Base-by-base conservation (phyloP, 179 eudicot genomes). In the Beta lomatogona region DNA sequence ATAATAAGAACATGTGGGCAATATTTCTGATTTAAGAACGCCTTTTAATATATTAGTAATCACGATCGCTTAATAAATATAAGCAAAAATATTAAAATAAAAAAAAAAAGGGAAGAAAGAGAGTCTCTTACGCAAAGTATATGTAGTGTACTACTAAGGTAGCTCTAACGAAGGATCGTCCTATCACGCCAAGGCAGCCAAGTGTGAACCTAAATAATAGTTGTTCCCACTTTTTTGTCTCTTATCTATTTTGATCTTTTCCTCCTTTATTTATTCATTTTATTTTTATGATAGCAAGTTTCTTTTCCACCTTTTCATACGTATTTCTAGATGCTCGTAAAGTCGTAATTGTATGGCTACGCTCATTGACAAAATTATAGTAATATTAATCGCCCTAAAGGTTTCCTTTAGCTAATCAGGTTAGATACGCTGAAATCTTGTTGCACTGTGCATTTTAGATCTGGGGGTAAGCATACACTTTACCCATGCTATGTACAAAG, bases 111-210 rank as follows among this genome's bases (percentile, higher is more conserved):
- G 28, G 36, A 2, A 67, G 55, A 74, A 58, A 61, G 78, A 69
- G 67, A 71, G 77, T 76, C 63, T 55, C 74, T 71, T 57, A 80
- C 78, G 83, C 77, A 79, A 83, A 83, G 86, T 74, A 83, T 52
- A 68, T 53, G 1, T 48, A 22, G n/a, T 28, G 75, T 46, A 19
- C 75, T 53, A 73, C 11, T 63, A 63, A 28, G 67, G 63, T 25
- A 55, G 46, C 50, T 74, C 45, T 13, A 8, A 75, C 7, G 65
- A 75, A 57, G 45, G 28, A 58, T 58, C 65, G 6, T 55, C 41
- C 41, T 14, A 57, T 58, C 52, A 75, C 15, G 64, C 64, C 77
- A 74, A 74, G 11, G 13, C 41, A 54, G 64, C 77, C 77, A 74
- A 55, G 64, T 74, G 77, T 74, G 77, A 74, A 74, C 13, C 21